Evolutionary conservation across 495 filamentous ascomycete genomes (phyloP).

Genomic region (Daldinia loculata): DNA sequence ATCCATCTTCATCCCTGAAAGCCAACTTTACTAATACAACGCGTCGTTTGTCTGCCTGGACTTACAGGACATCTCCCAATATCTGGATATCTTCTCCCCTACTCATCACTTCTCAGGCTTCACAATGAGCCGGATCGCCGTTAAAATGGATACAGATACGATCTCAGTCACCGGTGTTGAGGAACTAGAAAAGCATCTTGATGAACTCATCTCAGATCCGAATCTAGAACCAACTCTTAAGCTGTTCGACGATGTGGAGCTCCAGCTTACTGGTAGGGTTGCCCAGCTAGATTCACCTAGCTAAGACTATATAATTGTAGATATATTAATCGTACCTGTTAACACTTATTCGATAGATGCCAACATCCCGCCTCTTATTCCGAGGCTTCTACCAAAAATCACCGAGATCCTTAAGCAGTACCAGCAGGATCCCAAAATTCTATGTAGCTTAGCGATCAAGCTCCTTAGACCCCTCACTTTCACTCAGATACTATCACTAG

Average conservation of each 20-base stretch:
- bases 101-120: too few relatives aligned
- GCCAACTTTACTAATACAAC: constrained; percentile 14
- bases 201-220: constrained; percentile 54
- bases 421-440: constrained; percentile 59
- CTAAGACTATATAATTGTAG: not conserved
- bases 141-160: constrained; percentile 47
- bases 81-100: too few relatives aligned
- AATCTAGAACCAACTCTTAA: constrained; percentile 51
- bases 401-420: constrained; percentile 58
- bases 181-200: constrained; percentile 59
- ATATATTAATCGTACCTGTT: not conserved
- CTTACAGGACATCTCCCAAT: not conserved
- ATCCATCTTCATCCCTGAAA: not conserved
- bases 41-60: constrained; percentile 12
- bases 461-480: constrained; percentile 63
- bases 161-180: constrained; percentile 56
- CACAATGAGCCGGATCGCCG: constrained; percentile 35
- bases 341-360: constrained; percentile 41
- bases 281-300: not conserved
- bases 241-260: constrained; percentile 63
- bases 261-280: constrained; percentile 59
- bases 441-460: constrained; percentile 61
- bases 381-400: constrained; percentile 58
- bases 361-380: constrained; percentile 59
- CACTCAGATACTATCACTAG: constrained; percentile 59